These are phyloP conservation scores for Uronychia binucleata DNA, from an alignment of 73 alveolate genomes.

Conservation along the genomic window DNA sequence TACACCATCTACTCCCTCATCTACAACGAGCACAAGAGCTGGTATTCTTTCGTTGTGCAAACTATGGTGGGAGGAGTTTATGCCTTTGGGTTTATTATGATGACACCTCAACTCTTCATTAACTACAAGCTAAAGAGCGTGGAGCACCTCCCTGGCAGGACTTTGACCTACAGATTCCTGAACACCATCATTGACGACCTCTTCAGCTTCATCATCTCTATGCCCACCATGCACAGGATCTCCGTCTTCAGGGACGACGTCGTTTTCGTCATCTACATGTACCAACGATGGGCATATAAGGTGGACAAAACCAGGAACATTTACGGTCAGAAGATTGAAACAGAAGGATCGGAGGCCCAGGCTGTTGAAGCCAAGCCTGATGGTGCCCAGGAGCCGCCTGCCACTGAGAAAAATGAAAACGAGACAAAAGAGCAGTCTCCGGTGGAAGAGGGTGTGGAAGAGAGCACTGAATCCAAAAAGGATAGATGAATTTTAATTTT, in stretches of 20 bases:
- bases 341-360: too few relatives aligned
- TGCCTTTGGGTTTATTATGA: constrained; percentile 94
- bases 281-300: constrained; percentile 87
- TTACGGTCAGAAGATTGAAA: too few relatives aligned
- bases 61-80: constrained; percentile 88
- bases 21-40: constrained; percentile 80
- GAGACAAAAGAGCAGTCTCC: too few relatives aligned
- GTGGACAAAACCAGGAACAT: constrained; percentile 84
- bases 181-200: constrained; percentile 99
- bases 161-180: constrained; percentile 94
- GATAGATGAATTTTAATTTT: too few relatives aligned
- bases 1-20: constrained; percentile 79
- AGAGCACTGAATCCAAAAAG: too few relatives aligned
- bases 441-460: too few relatives aligned
- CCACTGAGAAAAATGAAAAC: too few relatives aligned
- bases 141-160: constrained; percentile 99
- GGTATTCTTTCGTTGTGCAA: constrained; percentile 85
- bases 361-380: too few relatives aligned
- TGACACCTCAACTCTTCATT: constrained; percentile 99
- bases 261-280: constrained; percentile 95
- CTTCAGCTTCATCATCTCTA: constrained; percentile 94
- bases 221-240: constrained; percentile 91
- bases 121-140: constrained; percentile 97
- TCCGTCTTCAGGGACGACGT: constrained; percentile 99
- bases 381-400: too few relatives aligned